Percentiles rank a stretch among this genome's conserved stretches.
These are phyloP conservation scores for Graphilbum fragrans DNA, from an alignment of 2,329 filamentous ascomycete species.

Conservation along the genomic window DNA sequence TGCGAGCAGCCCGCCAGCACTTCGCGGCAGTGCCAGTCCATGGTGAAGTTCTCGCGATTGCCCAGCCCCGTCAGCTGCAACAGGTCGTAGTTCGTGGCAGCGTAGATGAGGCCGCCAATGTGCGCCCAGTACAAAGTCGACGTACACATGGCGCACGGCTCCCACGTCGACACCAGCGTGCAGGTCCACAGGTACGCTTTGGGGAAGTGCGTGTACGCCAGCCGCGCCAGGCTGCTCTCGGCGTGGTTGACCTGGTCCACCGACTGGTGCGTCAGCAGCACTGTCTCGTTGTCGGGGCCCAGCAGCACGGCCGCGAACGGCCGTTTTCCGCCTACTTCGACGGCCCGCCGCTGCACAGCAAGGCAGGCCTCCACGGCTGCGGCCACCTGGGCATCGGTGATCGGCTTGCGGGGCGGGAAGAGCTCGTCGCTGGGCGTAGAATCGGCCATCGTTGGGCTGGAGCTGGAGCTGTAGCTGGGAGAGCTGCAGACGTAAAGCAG, in stretches of 20 bases:
- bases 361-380: slow-evolving; percentile 1
- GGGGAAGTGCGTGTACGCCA: slow-evolving; percentile 33
- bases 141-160: slow-evolving; percentile 41
- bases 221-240: slow-evolving; percentile 34
- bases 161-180: slow-evolving; percentile 40
- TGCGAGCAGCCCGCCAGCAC: slow-evolving; percentile 32
- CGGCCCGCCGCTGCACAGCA: slow-evolving; percentile 24
- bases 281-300: slow-evolving; percentile 34
- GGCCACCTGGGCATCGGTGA: not conserved
- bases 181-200: slow-evolving; percentile 34
- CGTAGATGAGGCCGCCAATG: slow-evolving; percentile 38
- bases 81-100: slow-evolving; percentile 33
- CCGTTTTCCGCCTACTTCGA: slow-evolving; percentile 28
- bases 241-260: slow-evolving; percentile 41
- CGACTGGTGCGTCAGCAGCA: slow-evolving; percentile 34
- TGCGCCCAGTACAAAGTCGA: slow-evolving; percentile 30
- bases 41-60: slow-evolving; percentile 39
- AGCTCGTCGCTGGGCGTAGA: not conserved
- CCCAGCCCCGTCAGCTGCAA: slow-evolving; percentile 29
- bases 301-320: slow-evolving; percentile 34
- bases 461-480: not conserved
- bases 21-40: slow-evolving; percentile 28
- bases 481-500: too few species aligned
- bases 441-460: too few species aligned
- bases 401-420: slow-evolving; percentile 2